phyloP scores from a whole-genome alignment of 2,329 filamentous ascomycete species.

The Fusarium ambrosium region DNA sequence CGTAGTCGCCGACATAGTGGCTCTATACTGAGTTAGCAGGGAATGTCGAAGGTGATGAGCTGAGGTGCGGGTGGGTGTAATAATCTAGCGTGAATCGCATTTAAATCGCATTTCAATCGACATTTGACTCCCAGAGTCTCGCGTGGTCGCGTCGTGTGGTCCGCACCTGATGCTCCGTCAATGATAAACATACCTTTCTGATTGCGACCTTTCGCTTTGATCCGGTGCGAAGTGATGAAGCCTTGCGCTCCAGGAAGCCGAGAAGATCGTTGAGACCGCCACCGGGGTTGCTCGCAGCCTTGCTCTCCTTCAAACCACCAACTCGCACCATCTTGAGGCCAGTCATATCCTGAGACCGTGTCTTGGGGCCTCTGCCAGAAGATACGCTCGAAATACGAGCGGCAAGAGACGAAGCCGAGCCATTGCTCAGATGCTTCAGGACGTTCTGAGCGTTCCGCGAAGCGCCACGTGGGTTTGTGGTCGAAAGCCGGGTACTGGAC shows the following conservation, averaged over 20 bases:
- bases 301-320: constrained; percentile 76
- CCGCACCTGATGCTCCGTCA: constrained; percentile 50
- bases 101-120: constrained; percentile 23
- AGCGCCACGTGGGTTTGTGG: constrained; percentile 47
- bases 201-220: constrained; percentile 71
- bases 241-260: constrained; percentile 79
- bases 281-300: constrained; percentile 74
- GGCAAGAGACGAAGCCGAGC: constrained; percentile 50
- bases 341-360: constrained; percentile 39
- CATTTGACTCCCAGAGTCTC: constrained; percentile 38
- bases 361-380: constrained; percentile 43
- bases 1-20: constrained; percentile 75
- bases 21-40: constrained; percentile 81
- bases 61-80: constrained; percentile 37
- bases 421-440: constrained; percentile 57
- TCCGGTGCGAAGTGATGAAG: constrained; percentile 65
- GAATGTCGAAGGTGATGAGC: constrained; percentile 47
- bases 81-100: constrained; percentile 34
- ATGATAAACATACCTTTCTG: constrained; percentile 78
- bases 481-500: constrained; percentile 44
- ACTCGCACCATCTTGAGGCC: constrained; percentile 61
- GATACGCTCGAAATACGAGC: constrained; percentile 52
- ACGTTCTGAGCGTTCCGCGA: constrained; percentile 60
- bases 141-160: constrained; percentile 37
- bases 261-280: constrained; percentile 76